Percentiles rank a stretch among this genome's conserved stretches.
These are phyloP conservation scores for Polytrichum commune DNA, from an alignment of 225 moss, liverwort and hornwort genomes.

Conservation along the genomic window DNA sequence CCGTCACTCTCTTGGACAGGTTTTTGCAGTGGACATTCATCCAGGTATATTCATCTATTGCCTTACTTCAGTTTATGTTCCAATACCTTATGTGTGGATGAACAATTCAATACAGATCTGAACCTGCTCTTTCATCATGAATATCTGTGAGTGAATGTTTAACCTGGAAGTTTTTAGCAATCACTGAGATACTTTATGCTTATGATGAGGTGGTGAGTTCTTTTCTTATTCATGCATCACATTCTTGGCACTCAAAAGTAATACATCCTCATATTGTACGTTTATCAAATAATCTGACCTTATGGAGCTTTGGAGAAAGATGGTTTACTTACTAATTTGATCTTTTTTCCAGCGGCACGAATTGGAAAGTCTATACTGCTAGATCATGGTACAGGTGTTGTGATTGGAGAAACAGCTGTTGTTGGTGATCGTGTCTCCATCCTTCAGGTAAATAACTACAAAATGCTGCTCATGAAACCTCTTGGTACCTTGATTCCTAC, in stretches of 20 bases:
- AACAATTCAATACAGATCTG: too few species aligned
- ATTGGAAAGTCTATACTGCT: conserved; percentile 87
- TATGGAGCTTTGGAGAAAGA: not conserved
- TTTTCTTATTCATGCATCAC: too few species aligned
- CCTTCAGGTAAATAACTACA: conserved; percentile 51
- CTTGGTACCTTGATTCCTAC: too few species aligned
- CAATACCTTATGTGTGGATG: not conserved
- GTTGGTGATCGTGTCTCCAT: conserved; percentile 93
- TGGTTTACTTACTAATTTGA: not conserved
- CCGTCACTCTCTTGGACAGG: conserved; percentile 34
- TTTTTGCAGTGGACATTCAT: conserved; percentile 86
- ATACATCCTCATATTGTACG: not conserved
- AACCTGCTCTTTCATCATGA: too few species aligned
- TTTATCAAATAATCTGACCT: conserved; percentile 4
- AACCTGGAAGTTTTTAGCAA: too few species aligned
- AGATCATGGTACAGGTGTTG: conserved; percentile 95
- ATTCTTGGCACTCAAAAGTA: too few species aligned
- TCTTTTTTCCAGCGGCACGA: conserved; percentile 62
- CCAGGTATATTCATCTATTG: conserved; percentile 43
- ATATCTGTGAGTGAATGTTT: too few species aligned
- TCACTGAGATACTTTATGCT: too few species aligned
- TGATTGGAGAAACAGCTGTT: conserved; percentile 93
- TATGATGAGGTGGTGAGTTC: too few species aligned
- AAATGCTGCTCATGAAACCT: too few species aligned
- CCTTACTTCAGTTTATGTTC: not conserved